These are phyloP conservation scores for Suhomyces coccinellae DNA, from an alignment of 1,139 yeast genomes.

Conservation along the genomic window DNA sequence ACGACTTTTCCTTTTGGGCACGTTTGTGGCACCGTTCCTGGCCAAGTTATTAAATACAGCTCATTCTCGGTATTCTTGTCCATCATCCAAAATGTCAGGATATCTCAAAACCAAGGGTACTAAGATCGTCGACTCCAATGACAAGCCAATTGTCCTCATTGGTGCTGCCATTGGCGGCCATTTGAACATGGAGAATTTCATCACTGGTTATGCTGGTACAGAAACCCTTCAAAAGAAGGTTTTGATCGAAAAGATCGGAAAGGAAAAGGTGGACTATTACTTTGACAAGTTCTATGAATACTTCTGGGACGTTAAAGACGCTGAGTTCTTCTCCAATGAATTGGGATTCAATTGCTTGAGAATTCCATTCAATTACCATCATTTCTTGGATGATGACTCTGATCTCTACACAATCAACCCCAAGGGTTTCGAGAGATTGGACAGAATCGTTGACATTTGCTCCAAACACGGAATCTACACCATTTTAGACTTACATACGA, in stretches of 20 bases:
- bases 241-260: constrained; percentile 34
- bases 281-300: constrained; percentile 49
- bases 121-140: constrained; percentile 41
- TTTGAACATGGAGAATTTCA: constrained; percentile 52
- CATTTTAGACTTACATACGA: constrained; percentile 46
- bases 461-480: constrained; percentile 41
- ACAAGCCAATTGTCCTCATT: constrained; percentile 33
- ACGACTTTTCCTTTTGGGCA: neutral
- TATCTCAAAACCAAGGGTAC: constrained; percentile 33
- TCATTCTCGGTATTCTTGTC: too few species aligned
- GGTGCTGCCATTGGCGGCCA: constrained; percentile 49
- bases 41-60: neutral
- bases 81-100: constrained; percentile 9
- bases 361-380: constrained; percentile 49
- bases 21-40: too few species aligned
- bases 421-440: constrained; percentile 43
- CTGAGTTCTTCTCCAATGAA: constrained; percentile 37
- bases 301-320: constrained; percentile 48
- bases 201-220: constrained; percentile 51
- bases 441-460: constrained; percentile 40
- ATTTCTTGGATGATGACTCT: constrained; percentile 40
- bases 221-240: constrained; percentile 47
- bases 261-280: constrained; percentile 44
- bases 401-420: constrained; percentile 39
- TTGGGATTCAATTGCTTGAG: constrained; percentile 45